Conservation (phyloP, 768 basidiomycete species). For the Boletus sensibilis region DNA sequence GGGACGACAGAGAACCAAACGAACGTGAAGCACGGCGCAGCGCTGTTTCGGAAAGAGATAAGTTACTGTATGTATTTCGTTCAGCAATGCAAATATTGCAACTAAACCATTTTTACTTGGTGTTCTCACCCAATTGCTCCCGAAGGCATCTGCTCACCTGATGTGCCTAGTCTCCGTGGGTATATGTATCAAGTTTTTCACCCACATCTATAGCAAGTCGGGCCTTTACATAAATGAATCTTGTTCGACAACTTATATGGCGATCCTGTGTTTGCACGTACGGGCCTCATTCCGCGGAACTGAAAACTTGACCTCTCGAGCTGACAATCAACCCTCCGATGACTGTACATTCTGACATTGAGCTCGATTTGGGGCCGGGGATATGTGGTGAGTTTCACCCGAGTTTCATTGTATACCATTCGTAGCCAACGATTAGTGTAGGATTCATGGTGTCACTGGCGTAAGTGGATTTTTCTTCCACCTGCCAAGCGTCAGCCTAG, state of each 20-base stretch:
- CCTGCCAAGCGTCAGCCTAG: not conserved
- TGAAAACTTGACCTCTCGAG: not conserved
- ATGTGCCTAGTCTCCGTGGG: not conserved
- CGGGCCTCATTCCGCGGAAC: not conserved
- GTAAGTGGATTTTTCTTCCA: not conserved
- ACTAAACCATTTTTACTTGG: not conserved
- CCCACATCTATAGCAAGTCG: not conserved
- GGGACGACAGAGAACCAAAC: not conserved
- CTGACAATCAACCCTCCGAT: not conserved
- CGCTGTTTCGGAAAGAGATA: not conserved
- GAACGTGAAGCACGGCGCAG: not conserved
- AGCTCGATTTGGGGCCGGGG: not conserved
- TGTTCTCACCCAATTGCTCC: not conserved
- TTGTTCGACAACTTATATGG: not conserved
- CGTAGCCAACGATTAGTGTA: not conserved
- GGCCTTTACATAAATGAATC: not conserved
- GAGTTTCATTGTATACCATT: not conserved
- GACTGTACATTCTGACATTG: not conserved
- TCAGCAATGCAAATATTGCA: not conserved
- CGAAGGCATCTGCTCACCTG: too few relatives aligned
- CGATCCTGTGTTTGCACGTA: not conserved
- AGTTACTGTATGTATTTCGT: constrained; percentile 11
- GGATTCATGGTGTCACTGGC: not conserved
- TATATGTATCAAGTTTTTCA: not conserved
- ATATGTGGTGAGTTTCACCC: constrained; percentile 2